Evolutionary conservation across 768 basidiomycete genomes (phyloP).

Genomic region (Filobasidium floriforme): DNA sequence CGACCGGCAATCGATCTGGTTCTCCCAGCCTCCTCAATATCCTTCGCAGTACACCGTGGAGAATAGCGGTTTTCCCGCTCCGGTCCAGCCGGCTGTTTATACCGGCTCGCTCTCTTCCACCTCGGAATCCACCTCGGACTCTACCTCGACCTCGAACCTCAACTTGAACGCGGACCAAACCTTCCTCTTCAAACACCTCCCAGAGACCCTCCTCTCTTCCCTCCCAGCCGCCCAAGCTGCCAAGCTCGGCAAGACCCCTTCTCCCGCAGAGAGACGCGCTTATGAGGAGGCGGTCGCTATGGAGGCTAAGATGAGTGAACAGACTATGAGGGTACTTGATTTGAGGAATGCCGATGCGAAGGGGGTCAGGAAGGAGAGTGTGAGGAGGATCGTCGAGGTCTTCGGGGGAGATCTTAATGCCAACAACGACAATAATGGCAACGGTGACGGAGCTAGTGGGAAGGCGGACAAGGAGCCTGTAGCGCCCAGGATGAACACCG

Average conservation of each 20-base stretch:
- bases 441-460: no score
- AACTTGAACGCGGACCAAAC: conserved; percentile 55
- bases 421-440: conserved; percentile 31
- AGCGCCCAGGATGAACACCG: conserved; percentile 13
- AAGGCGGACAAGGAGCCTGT: neutral
- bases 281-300: conserved; percentile 34
- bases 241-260: neutral
- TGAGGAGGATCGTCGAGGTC: conserved; percentile 63
- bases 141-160: no score
- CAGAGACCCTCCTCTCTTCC: conserved; percentile 49
- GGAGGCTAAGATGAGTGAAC: conserved; percentile 43
- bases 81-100: conserved; percentile 23
- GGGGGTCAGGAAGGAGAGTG: conserved; percentile 82
- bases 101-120: conserved; percentile 26
- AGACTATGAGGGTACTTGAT: conserved; percentile 66
- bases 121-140: no score
- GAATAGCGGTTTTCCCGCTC: neutral
- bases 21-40: conserved; percentile 30
- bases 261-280: neutral
- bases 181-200: conserved; percentile 62
- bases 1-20: conserved; percentile 30
- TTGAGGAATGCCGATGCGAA: conserved; percentile 76
- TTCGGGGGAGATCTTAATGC: conserved; percentile 67
- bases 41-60: neutral
- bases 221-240: neutral